These are phyloP conservation scores for Capsicum chinense DNA, from an alignment of 257 asterid genomes.

Conservation along the genomic window DNA sequence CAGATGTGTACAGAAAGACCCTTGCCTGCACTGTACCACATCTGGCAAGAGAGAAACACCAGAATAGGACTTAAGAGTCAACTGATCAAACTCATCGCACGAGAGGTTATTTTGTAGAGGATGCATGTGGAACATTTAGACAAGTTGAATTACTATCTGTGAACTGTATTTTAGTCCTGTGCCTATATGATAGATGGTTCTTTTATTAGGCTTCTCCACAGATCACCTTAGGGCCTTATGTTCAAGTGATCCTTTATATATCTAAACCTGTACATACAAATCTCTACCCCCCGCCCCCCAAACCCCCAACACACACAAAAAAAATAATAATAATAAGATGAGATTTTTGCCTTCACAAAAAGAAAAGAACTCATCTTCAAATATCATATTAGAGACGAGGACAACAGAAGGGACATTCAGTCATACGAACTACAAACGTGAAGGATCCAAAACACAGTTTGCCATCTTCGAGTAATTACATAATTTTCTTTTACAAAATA, in stretches of 20 bases:
- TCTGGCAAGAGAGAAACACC: too few relatives aligned
- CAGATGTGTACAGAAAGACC: background rate
- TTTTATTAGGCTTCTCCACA: too few relatives aligned
- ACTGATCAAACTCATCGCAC: too few relatives aligned
- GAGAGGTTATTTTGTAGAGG: too few relatives aligned
- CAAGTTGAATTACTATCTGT: background rate
- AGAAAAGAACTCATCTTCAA: background rate
- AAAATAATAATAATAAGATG: too few relatives aligned
- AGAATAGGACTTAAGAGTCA: too few relatives aligned
- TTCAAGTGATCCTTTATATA: background rate
- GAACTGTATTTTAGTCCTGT: background rate
- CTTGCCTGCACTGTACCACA: background rate
- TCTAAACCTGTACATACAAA: background rate
- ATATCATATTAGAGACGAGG: background rate
- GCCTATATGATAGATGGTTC: background rate
- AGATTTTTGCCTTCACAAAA: background rate
- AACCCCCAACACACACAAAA: too few relatives aligned
- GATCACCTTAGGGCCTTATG: background rate
- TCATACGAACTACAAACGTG: conserved; percentile 15
- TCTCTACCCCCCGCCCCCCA: too few relatives aligned
- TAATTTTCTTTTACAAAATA: conserved; percentile 8
- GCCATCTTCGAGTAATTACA: conserved; percentile 9
- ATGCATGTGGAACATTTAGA: background rate
- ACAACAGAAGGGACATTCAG: background rate
- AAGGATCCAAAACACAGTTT: background rate